Conservation (phyloP, 140 eudicot species). For the Oenanthe javanica region DNA sequence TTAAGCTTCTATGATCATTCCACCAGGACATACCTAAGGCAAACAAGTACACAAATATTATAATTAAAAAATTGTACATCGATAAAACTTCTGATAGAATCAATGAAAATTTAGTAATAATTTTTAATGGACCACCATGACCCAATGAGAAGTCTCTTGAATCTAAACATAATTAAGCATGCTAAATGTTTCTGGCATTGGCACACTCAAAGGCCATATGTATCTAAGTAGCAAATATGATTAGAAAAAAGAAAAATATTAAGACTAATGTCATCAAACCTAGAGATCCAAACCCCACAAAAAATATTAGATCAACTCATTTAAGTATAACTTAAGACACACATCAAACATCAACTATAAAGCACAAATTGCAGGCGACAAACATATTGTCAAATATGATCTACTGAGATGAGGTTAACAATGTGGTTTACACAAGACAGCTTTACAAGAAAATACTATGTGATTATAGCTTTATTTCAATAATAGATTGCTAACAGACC, state of each 20-base stretch:
- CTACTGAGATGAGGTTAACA: not conserved
- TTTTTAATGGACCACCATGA: not conserved
- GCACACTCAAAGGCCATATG: not conserved
- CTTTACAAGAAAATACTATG: not conserved
- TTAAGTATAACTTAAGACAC: not conserved
- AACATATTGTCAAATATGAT: not conserved
- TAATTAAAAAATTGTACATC: not conserved
- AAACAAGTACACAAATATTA: not conserved
- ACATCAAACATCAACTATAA: not conserved
- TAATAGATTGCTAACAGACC: slow-evolving; percentile 29
- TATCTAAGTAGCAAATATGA: not conserved
- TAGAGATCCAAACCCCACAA: slow-evolving; percentile 87
- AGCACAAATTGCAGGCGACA: not conserved
- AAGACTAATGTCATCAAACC: slow-evolving; percentile 97
- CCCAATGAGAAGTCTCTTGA: not conserved
- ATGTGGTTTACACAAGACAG: not conserved
- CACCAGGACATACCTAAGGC: slow-evolving; percentile 70
- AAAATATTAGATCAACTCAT: not conserved
- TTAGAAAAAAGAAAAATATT: slow-evolving; percentile 29
- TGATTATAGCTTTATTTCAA: not conserved
- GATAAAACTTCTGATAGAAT: not conserved
- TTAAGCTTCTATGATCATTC: slow-evolving; percentile 68
- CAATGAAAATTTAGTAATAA: not conserved
- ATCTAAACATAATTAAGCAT: not conserved
- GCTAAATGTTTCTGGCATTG: not conserved